Conservation (phyloP, 306 rosid genomes). For the Sicyos baderoa region DNA sequence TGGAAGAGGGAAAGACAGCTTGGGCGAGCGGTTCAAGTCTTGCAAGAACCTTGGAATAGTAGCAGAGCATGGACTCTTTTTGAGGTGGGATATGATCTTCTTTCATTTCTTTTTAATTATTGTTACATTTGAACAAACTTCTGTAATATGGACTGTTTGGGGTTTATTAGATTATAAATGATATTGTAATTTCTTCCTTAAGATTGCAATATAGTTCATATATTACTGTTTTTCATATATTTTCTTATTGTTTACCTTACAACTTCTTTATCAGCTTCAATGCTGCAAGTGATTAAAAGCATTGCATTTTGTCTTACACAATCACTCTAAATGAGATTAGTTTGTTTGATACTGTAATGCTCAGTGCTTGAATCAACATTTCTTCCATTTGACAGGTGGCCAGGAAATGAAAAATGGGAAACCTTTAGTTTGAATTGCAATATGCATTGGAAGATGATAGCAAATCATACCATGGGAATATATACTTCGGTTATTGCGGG, state of each 20-base stretch:
- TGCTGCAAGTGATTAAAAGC: too few relatives aligned
- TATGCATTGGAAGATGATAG: constrained; percentile 26
- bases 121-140: background rate
- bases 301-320: background rate
- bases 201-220: too few relatives aligned
- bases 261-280: too few relatives aligned
- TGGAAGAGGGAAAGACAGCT: constrained; percentile 61
- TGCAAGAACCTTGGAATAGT: constrained; percentile 70
- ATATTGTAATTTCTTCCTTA: too few relatives aligned
- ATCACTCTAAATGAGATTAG: background rate
- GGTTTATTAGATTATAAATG: too few relatives aligned
- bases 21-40: constrained; percentile 63
- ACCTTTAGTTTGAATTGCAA: background rate
- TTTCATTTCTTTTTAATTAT: background rate
- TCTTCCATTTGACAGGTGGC: background rate
- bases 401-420: background rate
- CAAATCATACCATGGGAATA: constrained; percentile 59
- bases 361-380: background rate
- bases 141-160: too few relatives aligned
- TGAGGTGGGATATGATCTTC: constrained; percentile 42
- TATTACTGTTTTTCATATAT: too few relatives aligned
- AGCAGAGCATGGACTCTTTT: constrained; percentile 81
- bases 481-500: constrained; percentile 83
- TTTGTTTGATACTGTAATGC: background rate
- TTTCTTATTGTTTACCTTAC: too few relatives aligned